Conservation (phyloP, 2,329 filamentous ascomycete genomes). For the Neonectria faginata region DNA sequence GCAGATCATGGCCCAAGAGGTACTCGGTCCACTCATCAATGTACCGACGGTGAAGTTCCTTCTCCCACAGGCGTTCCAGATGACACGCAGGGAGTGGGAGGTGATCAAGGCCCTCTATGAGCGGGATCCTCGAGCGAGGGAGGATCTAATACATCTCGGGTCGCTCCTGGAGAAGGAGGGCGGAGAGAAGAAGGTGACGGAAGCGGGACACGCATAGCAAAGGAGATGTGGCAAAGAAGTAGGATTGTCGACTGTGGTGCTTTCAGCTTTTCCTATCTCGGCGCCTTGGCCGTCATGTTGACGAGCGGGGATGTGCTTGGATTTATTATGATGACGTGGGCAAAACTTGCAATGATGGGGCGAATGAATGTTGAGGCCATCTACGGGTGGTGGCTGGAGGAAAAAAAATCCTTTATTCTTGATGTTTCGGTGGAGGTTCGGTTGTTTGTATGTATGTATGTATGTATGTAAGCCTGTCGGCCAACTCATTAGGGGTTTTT, state of each 20-base stretch:
- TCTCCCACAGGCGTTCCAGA: conserved; percentile 74
- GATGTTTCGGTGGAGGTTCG: not conserved
- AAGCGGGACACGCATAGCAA: conserved; percentile 27
- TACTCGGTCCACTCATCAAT: conserved; percentile 72
- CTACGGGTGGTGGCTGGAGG: conserved; percentile 1
- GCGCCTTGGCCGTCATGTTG: conserved; percentile 2
- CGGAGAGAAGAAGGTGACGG: conserved; percentile 35
- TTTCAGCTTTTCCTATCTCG: conserved; percentile 14
- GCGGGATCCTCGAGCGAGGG: conserved; percentile 71
- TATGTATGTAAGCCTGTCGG: conserved; percentile 4
- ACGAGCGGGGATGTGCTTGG: conserved; percentile 5
- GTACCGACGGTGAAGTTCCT: conserved; percentile 77
- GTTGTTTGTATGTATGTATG: not conserved
- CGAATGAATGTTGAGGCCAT: not conserved
- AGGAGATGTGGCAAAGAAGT: not conserved
- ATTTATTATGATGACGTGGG: conserved; percentile 8
- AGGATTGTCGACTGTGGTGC: not conserved
- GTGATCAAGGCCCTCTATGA: conserved; percentile 78
- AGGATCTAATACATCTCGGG: conserved; percentile 70
- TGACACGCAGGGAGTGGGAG: conserved; percentile 78
- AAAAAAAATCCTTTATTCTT: not conserved
- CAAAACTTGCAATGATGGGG: conserved; percentile 4
- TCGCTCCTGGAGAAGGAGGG: conserved; percentile 65
- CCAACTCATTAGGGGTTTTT: not conserved
- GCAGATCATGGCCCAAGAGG: conserved; percentile 68